These are phyloP conservation scores for Botrytis pseudocinerea DNA, from an alignment of 2,329 filamentous ascomycete species.

Conservation along the genomic window DNA sequence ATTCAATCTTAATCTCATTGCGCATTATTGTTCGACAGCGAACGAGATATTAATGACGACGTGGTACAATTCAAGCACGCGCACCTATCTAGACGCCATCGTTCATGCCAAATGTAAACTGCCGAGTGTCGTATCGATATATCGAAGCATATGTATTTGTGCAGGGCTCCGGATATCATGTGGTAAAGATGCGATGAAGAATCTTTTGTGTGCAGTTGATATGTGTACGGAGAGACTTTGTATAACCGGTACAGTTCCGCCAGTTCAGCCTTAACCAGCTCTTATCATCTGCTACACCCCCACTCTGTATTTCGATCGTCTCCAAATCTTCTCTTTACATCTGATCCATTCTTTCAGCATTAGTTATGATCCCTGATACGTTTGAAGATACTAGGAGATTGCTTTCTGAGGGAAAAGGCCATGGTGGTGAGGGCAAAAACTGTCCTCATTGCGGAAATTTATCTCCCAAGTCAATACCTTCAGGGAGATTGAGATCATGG, in stretches of 20 bases:
- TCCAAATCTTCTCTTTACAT: neutral
- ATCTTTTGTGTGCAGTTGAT: neutral
- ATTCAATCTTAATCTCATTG: neutral
- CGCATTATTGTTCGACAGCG: neutral
- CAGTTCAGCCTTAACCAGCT: neutral
- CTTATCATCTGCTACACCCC: slow-evolving; percentile 3
- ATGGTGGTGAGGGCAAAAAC: neutral
- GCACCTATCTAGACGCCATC: neutral
- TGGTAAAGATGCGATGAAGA: neutral
- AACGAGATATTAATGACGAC: neutral
- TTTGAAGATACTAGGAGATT: neutral
- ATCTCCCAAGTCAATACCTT: neutral
- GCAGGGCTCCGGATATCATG: neutral
- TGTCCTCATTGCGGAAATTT: slow-evolving; percentile 3
- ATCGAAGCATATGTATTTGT: neutral
- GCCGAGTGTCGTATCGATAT: neutral
- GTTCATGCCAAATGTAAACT: neutral
- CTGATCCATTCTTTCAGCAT: neutral
- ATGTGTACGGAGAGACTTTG: neutral
- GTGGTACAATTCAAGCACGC: neutral
- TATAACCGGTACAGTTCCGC: slow-evolving; percentile 4
- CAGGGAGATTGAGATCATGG: neutral
- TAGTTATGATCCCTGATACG: neutral
- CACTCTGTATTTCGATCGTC: neutral
- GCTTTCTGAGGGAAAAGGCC: neutral